phyloP scores from a whole-genome alignment of 306 rosid genomes.

The Oemleria cerasiformis region DNA sequence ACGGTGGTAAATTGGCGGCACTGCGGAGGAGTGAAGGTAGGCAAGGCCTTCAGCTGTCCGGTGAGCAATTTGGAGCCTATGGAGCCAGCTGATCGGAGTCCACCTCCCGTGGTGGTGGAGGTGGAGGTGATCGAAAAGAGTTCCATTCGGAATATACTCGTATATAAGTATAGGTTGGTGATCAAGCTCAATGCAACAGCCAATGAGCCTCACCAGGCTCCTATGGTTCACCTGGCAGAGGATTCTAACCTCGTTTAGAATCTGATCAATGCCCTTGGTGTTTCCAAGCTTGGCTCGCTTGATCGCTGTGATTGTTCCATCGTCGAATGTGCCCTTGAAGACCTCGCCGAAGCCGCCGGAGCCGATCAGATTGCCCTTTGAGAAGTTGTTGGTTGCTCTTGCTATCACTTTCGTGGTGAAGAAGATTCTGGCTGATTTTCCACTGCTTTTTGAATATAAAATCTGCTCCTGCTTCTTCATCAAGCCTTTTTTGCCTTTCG shows the following conservation, averaged over 20 bases:
- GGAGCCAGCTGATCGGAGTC: conserved; percentile 36
- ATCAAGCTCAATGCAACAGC: conserved; percentile 45
- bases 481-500: conserved; percentile 18
- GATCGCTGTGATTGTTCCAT: conserved; percentile 36
- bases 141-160: conserved; percentile 46
- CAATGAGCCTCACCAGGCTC: conserved; percentile 50
- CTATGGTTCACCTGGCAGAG: conserved; percentile 59
- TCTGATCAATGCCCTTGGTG: conserved; percentile 49
- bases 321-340: conserved; percentile 45
- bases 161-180: conserved; percentile 39
- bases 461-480: conserved; percentile 24
- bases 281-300: conserved; percentile 48
- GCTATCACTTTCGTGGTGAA: conserved; percentile 37
- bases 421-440: conserved; percentile 46
- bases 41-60: conserved; percentile 49
- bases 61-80: conserved; percentile 46
- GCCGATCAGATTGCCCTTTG: conserved; percentile 39
- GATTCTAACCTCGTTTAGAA: conserved; percentile 49
- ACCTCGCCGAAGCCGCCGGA: conserved; percentile 52
- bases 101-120: neutral
- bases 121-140: conserved; percentile 53
- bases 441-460: conserved; percentile 30
- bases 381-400: conserved; percentile 54
- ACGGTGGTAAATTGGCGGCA: conserved; percentile 53
- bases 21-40: conserved; percentile 45